A percentile compares a stretch with the other conserved stretches of the same genome.
These are phyloP conservation scores for Corylus heterophylla DNA, from an alignment of 306 rosid genomes.

Conservation along the genomic window DNA sequence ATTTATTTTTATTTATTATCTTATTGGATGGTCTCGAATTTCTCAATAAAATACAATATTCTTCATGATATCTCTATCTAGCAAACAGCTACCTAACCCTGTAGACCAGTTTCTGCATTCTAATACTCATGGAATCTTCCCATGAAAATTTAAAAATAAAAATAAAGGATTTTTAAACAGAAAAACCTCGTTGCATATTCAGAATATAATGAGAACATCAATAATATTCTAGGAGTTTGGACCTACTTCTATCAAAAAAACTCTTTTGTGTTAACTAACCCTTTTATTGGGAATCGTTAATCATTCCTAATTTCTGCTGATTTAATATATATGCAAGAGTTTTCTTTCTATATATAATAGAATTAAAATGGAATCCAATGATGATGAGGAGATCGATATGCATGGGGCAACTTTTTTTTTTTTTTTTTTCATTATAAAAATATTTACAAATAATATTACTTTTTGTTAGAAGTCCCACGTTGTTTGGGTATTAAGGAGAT, in stretches of 20 bases:
- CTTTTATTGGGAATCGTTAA: not conserved
- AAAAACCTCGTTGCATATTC: not conserved
- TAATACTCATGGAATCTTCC: constrained; percentile 19
- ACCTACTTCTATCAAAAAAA: not conserved
- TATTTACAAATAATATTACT: too few species aligned
- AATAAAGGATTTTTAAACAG: constrained; percentile 2
- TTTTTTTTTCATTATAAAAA: too few species aligned
- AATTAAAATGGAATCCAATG: not conserved
- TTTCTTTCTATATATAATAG: not conserved
- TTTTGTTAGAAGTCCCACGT: too few species aligned
- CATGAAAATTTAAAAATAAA: not conserved
- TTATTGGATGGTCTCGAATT: constrained; percentile 8
- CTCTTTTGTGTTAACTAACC: not conserved
- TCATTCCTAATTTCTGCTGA: not conserved
- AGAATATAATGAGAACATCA: not conserved
- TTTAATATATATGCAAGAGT: not conserved
- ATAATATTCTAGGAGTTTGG: constrained; percentile 1
- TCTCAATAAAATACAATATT: not conserved
- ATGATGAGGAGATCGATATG: not conserved
- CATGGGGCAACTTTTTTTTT: too few species aligned
- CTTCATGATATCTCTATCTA: not conserved
- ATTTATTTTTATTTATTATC: not conserved
- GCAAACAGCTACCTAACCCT: constrained; percentile 35
- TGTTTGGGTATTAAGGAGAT: too few species aligned
- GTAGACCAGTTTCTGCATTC: constrained; percentile 29